Base-by-base conservation (phyloP, 352 stramenopile species). In the Phytophthora europaea region DNA sequence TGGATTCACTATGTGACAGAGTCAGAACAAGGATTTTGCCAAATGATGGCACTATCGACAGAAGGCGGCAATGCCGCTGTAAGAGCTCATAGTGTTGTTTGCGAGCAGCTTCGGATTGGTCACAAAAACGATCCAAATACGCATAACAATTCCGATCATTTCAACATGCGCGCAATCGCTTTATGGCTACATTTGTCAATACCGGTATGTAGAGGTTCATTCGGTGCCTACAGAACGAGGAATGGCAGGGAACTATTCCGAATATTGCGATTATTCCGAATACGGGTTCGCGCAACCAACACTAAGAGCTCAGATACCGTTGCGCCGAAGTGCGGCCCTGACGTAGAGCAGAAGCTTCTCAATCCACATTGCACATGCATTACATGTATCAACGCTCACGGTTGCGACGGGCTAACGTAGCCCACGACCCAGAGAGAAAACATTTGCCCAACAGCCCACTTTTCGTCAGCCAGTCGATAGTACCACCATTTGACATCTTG, bases 1-100 rank as follows among this genome's bases (percentile, higher is more conserved):
- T 72, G 65, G 48, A 23, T 54, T 59, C 65, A 66, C 43, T 54
- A 69, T 62, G 50, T 47, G 55, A 68, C 50, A 63, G 15, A 31
- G 28, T 31, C 28, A 31, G 28, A 18, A 47, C 15, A 15, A 16
- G 38, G 38, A 45, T 8, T 47, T 47, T 47, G 38, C 15, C 38
- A 18, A 7, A n/a, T 10, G 38, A 47, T 47, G 38, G 38, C 18
- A 47, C 38, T 47, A 47, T 47, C 18, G 38, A 9, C 18, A n/a
- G 38, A n/a, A 45, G 15, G 13, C 4, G 36, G 36, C 36, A 13
- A 43, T 43, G 36, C 36, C 36, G 38, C 38, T 45, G 38, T n/a
- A 43, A 43, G 36, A 43, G 36, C 36, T 43, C 36, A 18, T 31
- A 31, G 28, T 31, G 28, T 31, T 31, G 28, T 31, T 31, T 31